Evolutionary conservation across 225 moss, liverwort and hornwort genomes (phyloP), one percentile per base, ranked within the genome.

Genomic region (Asterella californica): DNA sequence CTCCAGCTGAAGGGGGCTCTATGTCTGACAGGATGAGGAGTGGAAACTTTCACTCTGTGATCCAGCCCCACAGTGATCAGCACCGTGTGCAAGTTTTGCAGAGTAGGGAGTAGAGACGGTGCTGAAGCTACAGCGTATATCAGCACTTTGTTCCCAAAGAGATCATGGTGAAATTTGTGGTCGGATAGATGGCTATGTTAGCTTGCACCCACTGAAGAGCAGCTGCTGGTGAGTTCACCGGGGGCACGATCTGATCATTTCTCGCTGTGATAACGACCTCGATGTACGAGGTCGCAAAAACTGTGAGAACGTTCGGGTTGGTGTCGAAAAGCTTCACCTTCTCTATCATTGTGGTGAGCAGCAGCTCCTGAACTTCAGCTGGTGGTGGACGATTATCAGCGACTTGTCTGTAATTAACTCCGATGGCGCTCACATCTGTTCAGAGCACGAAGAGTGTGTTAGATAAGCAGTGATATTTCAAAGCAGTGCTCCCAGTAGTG

Each of bases 131-230:
- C 5, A 0, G 87, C 85, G 70, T 91, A 87, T 0, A 90, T 84
- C 55, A 93, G 88, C 15, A 93, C 87, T 76, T 93, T 91, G 67
- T 93, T 93, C 15, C 93, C 93, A 93, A 86, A 38, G 90, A 10
- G 29, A 93, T 83, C 25, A 84, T 63, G 19, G 85, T 86, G 54
- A 93, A 89, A 79, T 89, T 83, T 11, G 93, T 93, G 10, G 86
- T 81, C 0, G 89, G 91, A 36, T 92, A 92, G 1, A 88, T 83
- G 0, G 86, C 88, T 0, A 73, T 50, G 14, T 22, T 19, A 54
- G 82, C 65, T 70, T 87, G 82, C 15, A 90, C 83, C 91, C 91
- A 91, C 11, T 83, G 62, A 36, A 88, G 85, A 36, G 82, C 91
- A 29, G 83, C 82, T 29, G 79, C 77, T 0, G 82, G 66, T 53